These are phyloP conservation scores for Salix purpurea DNA, from an alignment of 345 rosid genomes.

Conservation along the genomic window DNA sequence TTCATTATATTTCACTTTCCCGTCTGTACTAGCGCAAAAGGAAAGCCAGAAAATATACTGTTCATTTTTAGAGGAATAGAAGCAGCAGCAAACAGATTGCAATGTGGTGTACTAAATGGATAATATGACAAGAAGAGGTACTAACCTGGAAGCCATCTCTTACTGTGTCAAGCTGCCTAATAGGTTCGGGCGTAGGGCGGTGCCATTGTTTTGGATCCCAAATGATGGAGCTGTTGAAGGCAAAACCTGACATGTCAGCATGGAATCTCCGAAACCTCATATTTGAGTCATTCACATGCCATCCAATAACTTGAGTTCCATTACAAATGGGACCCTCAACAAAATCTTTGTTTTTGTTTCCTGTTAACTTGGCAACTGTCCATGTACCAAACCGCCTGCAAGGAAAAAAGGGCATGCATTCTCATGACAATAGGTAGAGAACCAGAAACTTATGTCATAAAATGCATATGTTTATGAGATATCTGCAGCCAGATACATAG, in stretches of 20 bases:
- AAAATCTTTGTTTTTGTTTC: conserved; percentile 20
- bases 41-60: background rate
- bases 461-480: background rate
- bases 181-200: conserved; percentile 46
- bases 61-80: background rate
- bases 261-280: conserved; percentile 49
- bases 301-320: conserved; percentile 54
- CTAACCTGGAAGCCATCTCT: conserved; percentile 47
- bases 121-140: background rate
- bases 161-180: conserved; percentile 47
- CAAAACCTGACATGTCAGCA: conserved; percentile 54
- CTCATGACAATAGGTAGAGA: background rate
- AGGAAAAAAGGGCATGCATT: background rate
- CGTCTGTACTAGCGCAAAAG: background rate
- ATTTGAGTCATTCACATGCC: conserved; percentile 39
- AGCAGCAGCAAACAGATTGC: background rate
- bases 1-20: background rate
- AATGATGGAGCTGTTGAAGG: conserved; percentile 61
- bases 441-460: background rate
- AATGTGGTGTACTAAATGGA: background rate
- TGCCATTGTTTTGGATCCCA: conserved; percentile 69
- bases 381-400: conserved; percentile 58
- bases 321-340: conserved; percentile 59
- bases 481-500: no score
- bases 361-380: conserved; percentile 47